Evolutionary conservation across 208 protist species (phyloP).

Genomic region (Trypanosoma lewisi): DNA sequence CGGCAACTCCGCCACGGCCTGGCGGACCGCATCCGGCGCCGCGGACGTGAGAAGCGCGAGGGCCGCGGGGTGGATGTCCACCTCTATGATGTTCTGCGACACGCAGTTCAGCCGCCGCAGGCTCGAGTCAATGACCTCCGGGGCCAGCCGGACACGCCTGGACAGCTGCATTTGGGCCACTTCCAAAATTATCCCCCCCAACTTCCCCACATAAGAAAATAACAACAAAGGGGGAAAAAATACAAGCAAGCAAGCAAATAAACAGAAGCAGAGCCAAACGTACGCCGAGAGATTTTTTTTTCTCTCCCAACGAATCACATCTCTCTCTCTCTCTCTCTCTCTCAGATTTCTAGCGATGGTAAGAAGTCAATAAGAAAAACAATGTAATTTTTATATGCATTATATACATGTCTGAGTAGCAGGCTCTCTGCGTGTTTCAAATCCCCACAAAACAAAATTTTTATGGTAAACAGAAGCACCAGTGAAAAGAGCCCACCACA

Average conservation of each 20-base stretch:
- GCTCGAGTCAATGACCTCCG: slow-evolving; percentile 52
- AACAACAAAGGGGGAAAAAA: too few relatives aligned
- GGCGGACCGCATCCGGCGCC: slow-evolving; percentile 25
- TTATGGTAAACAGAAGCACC: too few relatives aligned
- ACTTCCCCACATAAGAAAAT: background rate
- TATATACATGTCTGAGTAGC: too few relatives aligned
- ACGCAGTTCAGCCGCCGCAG: slow-evolving; percentile 70
- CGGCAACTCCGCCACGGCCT: slow-evolving; percentile 25
- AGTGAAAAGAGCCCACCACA: too few relatives aligned
- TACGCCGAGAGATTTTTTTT: too few relatives aligned
- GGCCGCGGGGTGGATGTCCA: slow-evolving; percentile 66
- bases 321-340: too few relatives aligned
- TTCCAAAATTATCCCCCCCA: background rate
- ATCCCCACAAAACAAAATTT: too few relatives aligned
- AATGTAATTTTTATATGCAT: too few relatives aligned
- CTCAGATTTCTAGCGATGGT: too few relatives aligned
- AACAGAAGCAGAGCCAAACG: background rate
- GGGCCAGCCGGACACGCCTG: slow-evolving; percentile 36
- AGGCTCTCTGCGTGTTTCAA: too few relatives aligned
- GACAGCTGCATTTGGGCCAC: slow-evolving; percentile 35
- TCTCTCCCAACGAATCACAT: too few relatives aligned
- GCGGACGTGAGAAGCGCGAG: slow-evolving; percentile 45
- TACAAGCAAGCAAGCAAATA: background rate
- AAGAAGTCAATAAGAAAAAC: too few relatives aligned
- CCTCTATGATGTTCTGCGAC: slow-evolving; percentile 52